A percentile compares a stretch with the other conserved stretches of the same genome.
phyloP scores from a whole-genome alignment of 1,284 basidiomycete species.

The Golubevia pallescens region DNA sequence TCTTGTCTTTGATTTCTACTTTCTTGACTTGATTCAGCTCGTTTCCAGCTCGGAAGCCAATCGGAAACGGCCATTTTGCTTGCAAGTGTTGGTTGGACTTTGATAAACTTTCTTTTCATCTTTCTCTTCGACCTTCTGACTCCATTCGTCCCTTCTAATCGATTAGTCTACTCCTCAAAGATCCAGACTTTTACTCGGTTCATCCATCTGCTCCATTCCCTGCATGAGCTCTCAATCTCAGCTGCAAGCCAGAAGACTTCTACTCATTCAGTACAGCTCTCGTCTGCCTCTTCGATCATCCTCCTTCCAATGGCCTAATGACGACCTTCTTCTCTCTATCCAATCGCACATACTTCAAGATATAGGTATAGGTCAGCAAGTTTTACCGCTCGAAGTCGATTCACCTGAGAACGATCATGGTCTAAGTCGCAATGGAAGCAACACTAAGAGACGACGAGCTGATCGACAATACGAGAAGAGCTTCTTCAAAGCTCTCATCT shows the following conservation, averaged over 20 bases:
- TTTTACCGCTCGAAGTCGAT: not conserved
- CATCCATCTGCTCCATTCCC: too few species aligned
- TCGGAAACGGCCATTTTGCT: too few species aligned
- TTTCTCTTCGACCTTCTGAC: too few species aligned
- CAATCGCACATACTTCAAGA: constrained; percentile 22
- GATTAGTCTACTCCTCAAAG: too few species aligned
- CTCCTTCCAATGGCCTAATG: constrained; percentile 18
- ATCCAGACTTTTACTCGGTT: too few species aligned
- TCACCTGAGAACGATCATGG: not conserved
- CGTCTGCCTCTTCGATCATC: constrained; percentile 21
- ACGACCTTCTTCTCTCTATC: constrained; percentile 19
- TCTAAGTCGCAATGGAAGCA: constrained; percentile 1
- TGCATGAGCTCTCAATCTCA: too few species aligned
- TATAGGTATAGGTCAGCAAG: constrained; percentile 14
- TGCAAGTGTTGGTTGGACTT: too few species aligned
- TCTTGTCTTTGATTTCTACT: too few species aligned
- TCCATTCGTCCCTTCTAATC: too few species aligned
- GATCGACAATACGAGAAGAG: constrained; percentile 17
- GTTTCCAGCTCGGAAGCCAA: too few species aligned
- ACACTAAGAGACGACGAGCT: constrained; percentile 5
- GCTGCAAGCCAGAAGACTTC: constrained; percentile 6
- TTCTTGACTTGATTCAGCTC: too few species aligned
- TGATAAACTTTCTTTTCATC: too few species aligned
- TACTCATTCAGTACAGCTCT: constrained; percentile 28
- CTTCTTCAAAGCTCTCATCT: constrained; percentile 26